These are phyloP conservation scores for Lipomyces chichibuensis DNA, from an alignment of 805 yeast species.

Conservation along the genomic window DNA sequence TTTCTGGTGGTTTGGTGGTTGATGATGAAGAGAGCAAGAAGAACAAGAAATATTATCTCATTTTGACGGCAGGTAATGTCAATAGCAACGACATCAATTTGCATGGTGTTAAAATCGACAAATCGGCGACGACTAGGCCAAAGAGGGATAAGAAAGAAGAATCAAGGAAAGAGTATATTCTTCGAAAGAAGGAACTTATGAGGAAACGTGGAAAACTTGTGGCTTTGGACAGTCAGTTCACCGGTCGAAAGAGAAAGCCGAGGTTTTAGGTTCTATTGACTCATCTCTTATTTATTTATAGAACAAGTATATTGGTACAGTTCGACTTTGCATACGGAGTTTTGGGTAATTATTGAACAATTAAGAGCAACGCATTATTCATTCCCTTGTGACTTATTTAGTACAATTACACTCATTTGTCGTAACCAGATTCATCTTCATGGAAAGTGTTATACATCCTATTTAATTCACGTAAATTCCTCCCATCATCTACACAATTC, in stretches of 20 bases:
- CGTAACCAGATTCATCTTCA: neutral
- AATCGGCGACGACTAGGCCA: conserved; percentile 48
- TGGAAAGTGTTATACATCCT: neutral
- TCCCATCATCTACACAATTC: conserved; percentile 20
- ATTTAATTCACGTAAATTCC: neutral
- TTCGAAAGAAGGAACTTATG: conserved; percentile 91
- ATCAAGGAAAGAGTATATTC: conserved; percentile 75
- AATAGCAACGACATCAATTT: conserved; percentile 64
- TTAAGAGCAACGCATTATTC: neutral
- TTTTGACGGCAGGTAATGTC: conserved; percentile 76
- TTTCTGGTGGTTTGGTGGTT: conserved; percentile 91
- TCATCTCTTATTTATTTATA: neutral
- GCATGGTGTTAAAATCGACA: conserved; percentile 79
- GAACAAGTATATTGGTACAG: neutral
- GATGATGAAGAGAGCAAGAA: conserved; percentile 93
- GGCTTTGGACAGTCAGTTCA: conserved; percentile 86
- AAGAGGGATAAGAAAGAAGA: conserved; percentile 62
- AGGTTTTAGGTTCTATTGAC: conserved; percentile 51
- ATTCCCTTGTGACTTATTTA: neutral
- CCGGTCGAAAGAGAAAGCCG: conserved; percentile 80
- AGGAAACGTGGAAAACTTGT: conserved; percentile 85
- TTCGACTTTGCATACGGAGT: conserved; percentile 1
- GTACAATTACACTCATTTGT: neutral
- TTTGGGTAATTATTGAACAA: neutral
- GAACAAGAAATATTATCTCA: conserved; percentile 87